Base-by-base conservation (phyloP, 192 early-diverging fungal genomes). In the Coemansia sp. region DNA sequence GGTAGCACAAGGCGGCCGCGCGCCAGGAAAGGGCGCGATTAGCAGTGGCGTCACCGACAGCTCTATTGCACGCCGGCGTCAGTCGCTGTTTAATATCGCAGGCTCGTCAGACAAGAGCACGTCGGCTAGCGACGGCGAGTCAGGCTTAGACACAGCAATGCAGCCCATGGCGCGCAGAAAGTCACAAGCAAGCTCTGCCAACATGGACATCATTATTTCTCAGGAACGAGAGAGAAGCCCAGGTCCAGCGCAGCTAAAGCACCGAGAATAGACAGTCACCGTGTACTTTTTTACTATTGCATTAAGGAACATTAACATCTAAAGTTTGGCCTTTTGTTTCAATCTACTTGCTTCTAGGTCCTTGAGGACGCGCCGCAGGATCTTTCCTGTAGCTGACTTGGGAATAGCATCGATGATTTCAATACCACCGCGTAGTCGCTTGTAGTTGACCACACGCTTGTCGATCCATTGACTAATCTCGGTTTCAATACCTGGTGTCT, bases 351-450 rank as follows among this genome's bases (percentile, higher is more conserved):
- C 53, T 29, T 77, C 71, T 11, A 73, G 56, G 23, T 70, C 80
- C 47, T 63, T 72, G 7, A 93, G 75, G 17, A 90, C 82, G 12
- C 90, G 81, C 16, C 94, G 80, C 29, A 96, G 79, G 50, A 94
- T 93, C 79, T 94, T 94, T 49, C 93, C 94, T 14, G 87, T 84
- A 3, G 89, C 82, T 8, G 86, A 85, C 56, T 94, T 94, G n/a
- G 92, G 92, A 59, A 94, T 91, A 48, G 63, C 83, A 12, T 81
- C 72, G 19, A 89, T 84, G 64, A 92, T 77, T 19, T 82, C 84
- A n/a, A 96, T 83, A 1, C 93, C 93, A 22, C 90, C 94, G 16
- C 88, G 74, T 25, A 96, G 68, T 60, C 82, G 75, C 85, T 95
- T 97, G 83, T 94, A 87, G 11, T 80, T 69, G 17, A 89, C 82